phyloP scores from a whole-genome alignment of 2,329 filamentous ascomycete species.

The Pseudogymnoascus sp. region DNA sequence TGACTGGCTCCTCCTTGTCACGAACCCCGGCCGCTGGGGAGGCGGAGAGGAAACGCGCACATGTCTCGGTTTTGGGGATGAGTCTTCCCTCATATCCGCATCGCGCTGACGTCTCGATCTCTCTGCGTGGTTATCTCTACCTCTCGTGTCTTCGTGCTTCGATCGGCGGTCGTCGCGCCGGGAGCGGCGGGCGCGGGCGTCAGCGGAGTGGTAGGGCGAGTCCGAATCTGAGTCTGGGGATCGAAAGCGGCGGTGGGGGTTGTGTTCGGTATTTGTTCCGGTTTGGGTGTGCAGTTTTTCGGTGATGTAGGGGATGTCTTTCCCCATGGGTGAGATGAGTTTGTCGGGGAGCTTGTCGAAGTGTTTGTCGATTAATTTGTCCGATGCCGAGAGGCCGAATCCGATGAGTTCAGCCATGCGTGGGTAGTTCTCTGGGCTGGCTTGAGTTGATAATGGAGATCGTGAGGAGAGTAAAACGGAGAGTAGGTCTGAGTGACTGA shows the following conservation, averaged over 20 bases:
- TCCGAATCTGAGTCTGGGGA: not conserved
- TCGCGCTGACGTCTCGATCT: not conserved
- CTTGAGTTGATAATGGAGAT: not conserved
- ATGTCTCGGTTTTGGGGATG: not conserved
- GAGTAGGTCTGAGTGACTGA: not conserved
- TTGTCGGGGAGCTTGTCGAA: slow-evolving; percentile 1
- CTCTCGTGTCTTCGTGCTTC: not conserved
- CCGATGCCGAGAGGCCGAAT: not conserved
- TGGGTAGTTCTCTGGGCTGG: not conserved
- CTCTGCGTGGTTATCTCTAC: not conserved
- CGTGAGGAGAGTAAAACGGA: not conserved
- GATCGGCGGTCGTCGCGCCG: not conserved
- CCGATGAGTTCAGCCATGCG: not conserved
- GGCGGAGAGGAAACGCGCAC: not conserved
- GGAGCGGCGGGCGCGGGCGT: not conserved
- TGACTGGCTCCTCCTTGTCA: not conserved
- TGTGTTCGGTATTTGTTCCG: not conserved
- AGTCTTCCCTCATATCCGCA: not conserved
- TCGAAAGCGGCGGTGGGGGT: not conserved
- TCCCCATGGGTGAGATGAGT: not conserved
- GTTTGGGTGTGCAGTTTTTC: not conserved
- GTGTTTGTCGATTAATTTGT: slow-evolving; percentile 1
- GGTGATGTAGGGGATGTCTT: not conserved
- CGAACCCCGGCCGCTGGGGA: not conserved
- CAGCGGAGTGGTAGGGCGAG: not conserved